Percentiles rank a stretch among this genome's conserved stretches.
Conservation (phyloP, 1,284 basidiomycete species). For the Laetiporus sulphureus region DNA sequence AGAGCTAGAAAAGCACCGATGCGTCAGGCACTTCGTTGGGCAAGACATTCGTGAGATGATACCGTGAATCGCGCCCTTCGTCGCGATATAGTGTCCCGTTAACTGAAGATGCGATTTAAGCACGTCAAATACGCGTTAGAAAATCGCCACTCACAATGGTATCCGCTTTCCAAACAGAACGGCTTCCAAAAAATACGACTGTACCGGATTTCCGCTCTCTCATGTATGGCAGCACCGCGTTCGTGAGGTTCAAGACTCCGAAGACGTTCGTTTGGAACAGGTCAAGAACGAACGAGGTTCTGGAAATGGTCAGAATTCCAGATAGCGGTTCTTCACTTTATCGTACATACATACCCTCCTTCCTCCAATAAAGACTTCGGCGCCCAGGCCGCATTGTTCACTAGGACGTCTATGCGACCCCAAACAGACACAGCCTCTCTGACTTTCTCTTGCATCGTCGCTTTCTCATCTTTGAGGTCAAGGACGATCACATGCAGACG, state of each 20-base stretch:
- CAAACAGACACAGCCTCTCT: constrained; percentile 37
- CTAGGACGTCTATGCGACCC: constrained; percentile 50
- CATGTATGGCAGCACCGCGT: constrained; percentile 29
- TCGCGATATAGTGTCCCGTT: constrained; percentile 43
- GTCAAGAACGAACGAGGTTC: neutral
- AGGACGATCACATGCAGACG: constrained; percentile 28
- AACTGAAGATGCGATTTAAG: constrained; percentile 4
- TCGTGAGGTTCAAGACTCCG: constrained; percentile 28
- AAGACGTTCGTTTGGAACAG: constrained; percentile 29
- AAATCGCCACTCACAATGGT: neutral
- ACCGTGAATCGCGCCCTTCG: constrained; percentile 49
- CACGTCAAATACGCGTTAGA: neutral
- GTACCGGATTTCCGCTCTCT: constrained; percentile 24
- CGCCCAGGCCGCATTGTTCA: constrained; percentile 50
- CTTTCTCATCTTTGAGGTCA: constrained; percentile 28
- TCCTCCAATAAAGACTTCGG: constrained; percentile 29
- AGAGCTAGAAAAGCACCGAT: no score
- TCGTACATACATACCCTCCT: constrained; percentile 28
- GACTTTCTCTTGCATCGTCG: constrained; percentile 28
- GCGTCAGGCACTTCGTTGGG: no score
- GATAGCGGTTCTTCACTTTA: constrained; percentile 12
- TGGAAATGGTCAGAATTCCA: constrained; percentile 5
- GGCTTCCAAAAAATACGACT: constrained; percentile 28
- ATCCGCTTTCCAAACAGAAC: constrained; percentile 25
- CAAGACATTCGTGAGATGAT: no score